Conservation (phyloP, 305 asterid genomes). For the Stenogyne calaminthoides region DNA sequence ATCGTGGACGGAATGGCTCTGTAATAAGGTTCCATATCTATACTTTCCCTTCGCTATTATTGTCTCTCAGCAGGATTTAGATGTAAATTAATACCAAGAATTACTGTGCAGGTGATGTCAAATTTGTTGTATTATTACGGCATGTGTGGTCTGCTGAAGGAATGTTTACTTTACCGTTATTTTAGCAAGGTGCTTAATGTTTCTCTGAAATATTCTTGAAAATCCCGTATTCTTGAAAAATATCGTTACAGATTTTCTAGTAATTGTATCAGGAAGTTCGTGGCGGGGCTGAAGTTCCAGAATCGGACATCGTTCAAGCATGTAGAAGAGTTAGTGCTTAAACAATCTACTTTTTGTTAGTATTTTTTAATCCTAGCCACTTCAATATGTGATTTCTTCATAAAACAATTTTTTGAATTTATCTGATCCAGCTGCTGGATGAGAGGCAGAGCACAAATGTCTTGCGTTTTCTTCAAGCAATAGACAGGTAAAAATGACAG, state of each 20-base stretch:
- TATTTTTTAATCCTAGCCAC: neutral
- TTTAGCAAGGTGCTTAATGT: conserved; percentile 72
- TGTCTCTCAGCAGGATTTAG: conserved; percentile 6
- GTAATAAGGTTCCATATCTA: conserved; percentile 64
- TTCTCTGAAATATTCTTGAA: neutral
- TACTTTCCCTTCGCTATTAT: neutral
- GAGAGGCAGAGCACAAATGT: conserved; percentile 82
- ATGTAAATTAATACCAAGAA: conserved; percentile 6
- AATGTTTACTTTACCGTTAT: conserved; percentile 71
- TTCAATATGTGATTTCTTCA: neutral
- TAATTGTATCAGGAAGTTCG: conserved; percentile 69
- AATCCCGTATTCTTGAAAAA: neutral
- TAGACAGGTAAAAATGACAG: conserved; percentile 52
- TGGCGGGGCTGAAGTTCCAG: conserved; percentile 63
- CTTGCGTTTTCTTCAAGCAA: conserved; percentile 72
- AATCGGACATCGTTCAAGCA: conserved; percentile 86
- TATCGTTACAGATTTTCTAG: conserved; percentile 18
- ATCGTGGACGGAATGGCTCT: conserved; percentile 91
- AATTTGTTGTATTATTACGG: conserved; percentile 81
- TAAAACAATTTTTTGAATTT: conserved; percentile 3
- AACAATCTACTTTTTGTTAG: conserved; percentile 22
- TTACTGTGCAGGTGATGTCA: conserved; percentile 62
- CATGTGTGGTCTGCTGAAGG: conserved; percentile 72
- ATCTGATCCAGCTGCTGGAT: conserved; percentile 62
- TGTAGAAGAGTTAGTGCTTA: conserved; percentile 75